These are phyloP conservation scores for Dactylellina drechsleri DNA, from an alignment of 2,329 filamentous ascomycete species.

Conservation along the genomic window DNA sequence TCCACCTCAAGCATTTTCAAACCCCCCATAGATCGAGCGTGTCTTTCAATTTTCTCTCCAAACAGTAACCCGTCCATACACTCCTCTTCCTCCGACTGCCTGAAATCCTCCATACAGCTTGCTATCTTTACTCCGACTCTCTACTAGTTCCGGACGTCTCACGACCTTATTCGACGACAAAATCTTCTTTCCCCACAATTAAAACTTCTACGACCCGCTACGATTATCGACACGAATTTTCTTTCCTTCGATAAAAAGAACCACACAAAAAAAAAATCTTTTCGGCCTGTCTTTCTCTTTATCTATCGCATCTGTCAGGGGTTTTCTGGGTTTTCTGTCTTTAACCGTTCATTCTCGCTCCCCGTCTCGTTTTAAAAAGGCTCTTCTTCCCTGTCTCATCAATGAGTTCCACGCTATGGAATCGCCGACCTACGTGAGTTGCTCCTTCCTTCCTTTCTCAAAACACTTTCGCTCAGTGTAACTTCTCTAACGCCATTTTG, in stretches of 20 bases:
- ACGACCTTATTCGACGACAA: not conserved
- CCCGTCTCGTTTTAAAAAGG: constrained; percentile 16
- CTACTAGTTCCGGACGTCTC: not conserved
- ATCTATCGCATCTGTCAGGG: constrained; percentile 1
- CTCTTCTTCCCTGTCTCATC: constrained; percentile 15
- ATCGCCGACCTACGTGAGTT: constrained; percentile 48
- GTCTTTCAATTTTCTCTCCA: constrained; percentile 1
- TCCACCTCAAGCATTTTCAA: too few relatives aligned
- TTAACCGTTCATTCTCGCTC: constrained; percentile 8
- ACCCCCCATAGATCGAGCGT: constrained; percentile 12
- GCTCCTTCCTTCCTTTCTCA: not conserved
- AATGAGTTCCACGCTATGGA: constrained; percentile 55
- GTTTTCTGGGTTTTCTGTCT: constrained; percentile 22
- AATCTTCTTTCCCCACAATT: not conserved
- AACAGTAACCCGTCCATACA: not conserved
- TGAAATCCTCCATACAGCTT: not conserved
- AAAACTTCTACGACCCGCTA: constrained; percentile 7
- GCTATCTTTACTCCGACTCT: constrained; percentile 6
- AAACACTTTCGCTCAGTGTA: not conserved
- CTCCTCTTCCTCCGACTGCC: not conserved
- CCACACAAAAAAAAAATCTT: not conserved
- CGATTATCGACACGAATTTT: constrained; percentile 25
- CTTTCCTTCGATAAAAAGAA: constrained; percentile 1
- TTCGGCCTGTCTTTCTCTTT: constrained; percentile 1
- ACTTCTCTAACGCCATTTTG: not conserved